phyloP scores from a whole-genome alignment of 169 alveolate species.

The Eimeria praecox region DNA sequence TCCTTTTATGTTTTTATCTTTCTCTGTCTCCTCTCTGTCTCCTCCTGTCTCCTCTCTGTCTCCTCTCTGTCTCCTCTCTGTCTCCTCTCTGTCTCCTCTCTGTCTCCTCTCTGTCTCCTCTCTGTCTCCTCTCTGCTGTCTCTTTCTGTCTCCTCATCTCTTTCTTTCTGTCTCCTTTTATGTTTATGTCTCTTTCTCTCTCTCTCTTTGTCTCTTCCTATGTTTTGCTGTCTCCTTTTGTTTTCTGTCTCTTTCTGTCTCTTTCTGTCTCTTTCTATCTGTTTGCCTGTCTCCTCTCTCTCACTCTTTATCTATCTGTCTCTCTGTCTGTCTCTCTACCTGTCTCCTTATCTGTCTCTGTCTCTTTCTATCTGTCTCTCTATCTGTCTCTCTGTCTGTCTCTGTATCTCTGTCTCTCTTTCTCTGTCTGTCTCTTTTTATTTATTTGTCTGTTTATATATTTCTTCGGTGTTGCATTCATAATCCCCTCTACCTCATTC shows the following conservation, averaged over 20 bases:
- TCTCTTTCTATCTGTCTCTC: neutral
- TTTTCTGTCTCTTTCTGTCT: neutral
- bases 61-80: neutral
- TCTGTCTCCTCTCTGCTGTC: no score
- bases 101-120: no score
- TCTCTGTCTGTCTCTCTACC: neutral
- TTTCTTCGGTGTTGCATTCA: no score
- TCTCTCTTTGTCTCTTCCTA: neutral
- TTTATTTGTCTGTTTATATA: neutral
- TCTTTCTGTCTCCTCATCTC: no score
- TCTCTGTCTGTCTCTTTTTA: neutral
- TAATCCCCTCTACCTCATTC: neutral
- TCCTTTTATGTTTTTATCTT: neutral
- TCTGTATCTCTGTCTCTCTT: neutral
- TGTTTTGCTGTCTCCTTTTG: neutral
- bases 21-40: no score
- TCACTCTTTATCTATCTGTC: neutral
- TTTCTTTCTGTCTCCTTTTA: no score
- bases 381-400: no score
- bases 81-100: no score
- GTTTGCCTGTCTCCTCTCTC: no score
- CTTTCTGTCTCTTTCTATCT: no score
- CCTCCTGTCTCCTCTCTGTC: neutral
- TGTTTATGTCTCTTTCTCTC: neutral
- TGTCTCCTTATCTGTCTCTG: no score